phyloP scores from a whole-genome alignment of 108 stramenopile genomes.

The Stephanodiscus triporus region DNA sequence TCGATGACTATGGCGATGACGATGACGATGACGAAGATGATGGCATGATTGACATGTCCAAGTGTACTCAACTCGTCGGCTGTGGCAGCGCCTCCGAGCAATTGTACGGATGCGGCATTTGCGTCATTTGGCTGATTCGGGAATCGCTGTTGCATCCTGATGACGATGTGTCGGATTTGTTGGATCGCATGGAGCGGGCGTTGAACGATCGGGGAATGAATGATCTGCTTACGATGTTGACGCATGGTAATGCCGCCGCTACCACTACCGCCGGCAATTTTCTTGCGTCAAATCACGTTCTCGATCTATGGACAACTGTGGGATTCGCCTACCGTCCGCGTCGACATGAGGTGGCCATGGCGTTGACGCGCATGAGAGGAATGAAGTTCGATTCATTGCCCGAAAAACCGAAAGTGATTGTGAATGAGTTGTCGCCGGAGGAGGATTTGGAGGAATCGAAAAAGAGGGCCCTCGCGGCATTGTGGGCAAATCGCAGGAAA shows the following conservation, averaged over 20 bases:
- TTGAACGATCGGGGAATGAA: conserved; percentile 61
- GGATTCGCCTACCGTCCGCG: conserved; percentile 76
- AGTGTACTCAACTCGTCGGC: conserved; percentile 77
- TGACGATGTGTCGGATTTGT: conserved; percentile 56
- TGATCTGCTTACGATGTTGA: conserved; percentile 32
- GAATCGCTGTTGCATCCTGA: conserved; percentile 51
- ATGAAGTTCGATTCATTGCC: conserved; percentile 72
- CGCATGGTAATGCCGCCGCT: conserved; percentile 9
- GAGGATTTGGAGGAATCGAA: conserved; percentile 54
- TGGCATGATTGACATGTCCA: conserved; percentile 79
- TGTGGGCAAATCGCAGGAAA: conserved; percentile 71
- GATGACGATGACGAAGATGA: conserved; percentile 69
- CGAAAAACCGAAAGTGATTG: conserved; percentile 42
- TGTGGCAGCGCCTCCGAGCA: conserved; percentile 53
- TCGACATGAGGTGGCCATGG: conserved; percentile 81
- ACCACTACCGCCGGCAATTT: background rate
- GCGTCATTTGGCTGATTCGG: conserved; percentile 70
- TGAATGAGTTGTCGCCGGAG: conserved; percentile 32
- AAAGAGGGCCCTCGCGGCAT: conserved; percentile 64
- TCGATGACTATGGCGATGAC: conserved; percentile 16
- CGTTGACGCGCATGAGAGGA: conserved; percentile 76
- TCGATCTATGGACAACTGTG: conserved; percentile 57
- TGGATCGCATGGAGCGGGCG: conserved; percentile 56
- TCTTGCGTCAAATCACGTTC: conserved; percentile 31
- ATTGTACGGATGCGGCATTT: conserved; percentile 81